Evolutionary conservation across 2,329 filamentous ascomycete genomes (phyloP), one percentile per base, ranked within the genome.

Genomic region (Microthyrium microscopicum): DNA sequence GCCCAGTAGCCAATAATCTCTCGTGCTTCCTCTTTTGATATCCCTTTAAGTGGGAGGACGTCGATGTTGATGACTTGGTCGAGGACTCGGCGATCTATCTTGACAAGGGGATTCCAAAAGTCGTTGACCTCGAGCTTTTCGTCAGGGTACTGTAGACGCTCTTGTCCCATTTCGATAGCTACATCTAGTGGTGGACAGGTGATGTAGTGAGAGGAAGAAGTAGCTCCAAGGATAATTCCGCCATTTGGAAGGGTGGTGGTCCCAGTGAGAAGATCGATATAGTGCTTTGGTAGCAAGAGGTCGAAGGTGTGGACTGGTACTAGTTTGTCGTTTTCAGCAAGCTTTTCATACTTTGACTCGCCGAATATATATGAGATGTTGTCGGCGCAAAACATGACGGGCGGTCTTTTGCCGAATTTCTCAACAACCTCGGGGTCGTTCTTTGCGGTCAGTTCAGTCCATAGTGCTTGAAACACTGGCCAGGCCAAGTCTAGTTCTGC

Each of bases 1-100:
- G 82, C 84, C 65, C 87, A 95, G 59, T 94, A 95, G 60, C 94
- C 84, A 73, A 95, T 77, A 44, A 92, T 62, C 1, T 73, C 67
- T 39, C 77, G 70, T 8, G 81, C 74, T 57, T 95, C 87, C 2
- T 66, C 57, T 55, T 76, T 80, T 45, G 62, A 76, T 43, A 94
- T 47, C 6, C 81, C 78, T 26, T 68, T 64, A 15, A 93, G 50
- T 15, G 68, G 64, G 44, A 64, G 53, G 3, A 68, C 50, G 20
- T 61, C 55, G 9, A 68, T 52, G 5, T 51, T 50, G 36, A 57
- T 54, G 37, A 63, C 40, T 3, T 44, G 50, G 2, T 64, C 58
- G 35, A 69, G 49, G 1, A 69, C 62, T n/a, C 66, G 56, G 38
- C 55, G 42, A 42, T 76, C 71, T 8, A 63, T 49, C 4, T 56